Conservation (phyloP, 805 yeast species). For the Candida yuanshanica region DNA sequence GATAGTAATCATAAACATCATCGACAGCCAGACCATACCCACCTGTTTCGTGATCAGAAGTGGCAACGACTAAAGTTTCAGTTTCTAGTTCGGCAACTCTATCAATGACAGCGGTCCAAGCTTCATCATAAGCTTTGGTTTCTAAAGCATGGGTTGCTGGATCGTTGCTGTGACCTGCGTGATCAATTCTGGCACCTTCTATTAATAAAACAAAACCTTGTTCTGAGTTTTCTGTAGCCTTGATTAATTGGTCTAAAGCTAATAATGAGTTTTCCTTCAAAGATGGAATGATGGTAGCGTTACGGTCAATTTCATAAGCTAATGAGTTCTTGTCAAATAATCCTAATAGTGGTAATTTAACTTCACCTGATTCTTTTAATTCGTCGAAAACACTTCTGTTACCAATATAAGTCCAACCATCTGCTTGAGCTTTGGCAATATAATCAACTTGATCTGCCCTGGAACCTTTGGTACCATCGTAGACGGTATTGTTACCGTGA, state of each 20-base stretch:
- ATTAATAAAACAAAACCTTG: constrained; percentile 79
- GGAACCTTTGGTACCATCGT: constrained; percentile 41
- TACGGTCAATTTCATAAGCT: constrained; percentile 78
- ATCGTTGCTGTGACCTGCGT: constrained; percentile 89
- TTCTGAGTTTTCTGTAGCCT: constrained; percentile 68
- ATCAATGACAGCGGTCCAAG: constrained; percentile 67
- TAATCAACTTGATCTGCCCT: constrained; percentile 67
- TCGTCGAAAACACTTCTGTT: constrained; percentile 52
- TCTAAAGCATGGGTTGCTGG: constrained; percentile 92
- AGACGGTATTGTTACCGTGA: constrained; percentile 39
- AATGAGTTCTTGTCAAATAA: constrained; percentile 67
- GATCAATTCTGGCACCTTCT: constrained; percentile 92
- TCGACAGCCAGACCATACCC: constrained; percentile 76
- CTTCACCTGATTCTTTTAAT: constrained; percentile 43
- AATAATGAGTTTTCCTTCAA: constrained; percentile 69
- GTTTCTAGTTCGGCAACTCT: constrained; percentile 61
- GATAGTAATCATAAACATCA: constrained; percentile 86
- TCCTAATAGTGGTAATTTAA: constrained; percentile 67
- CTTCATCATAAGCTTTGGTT: constrained; percentile 76
- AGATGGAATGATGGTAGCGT: constrained; percentile 56
- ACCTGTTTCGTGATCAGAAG: constrained; percentile 94
- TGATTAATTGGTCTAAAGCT: constrained; percentile 62
- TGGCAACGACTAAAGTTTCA: constrained; percentile 76
- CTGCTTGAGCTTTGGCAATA: constrained; percentile 50
- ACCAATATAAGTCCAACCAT: constrained; percentile 66